Base-by-base conservation (phyloP, 495 filamentous ascomycete genomes). In the Penicillium chermesinum region DNA sequence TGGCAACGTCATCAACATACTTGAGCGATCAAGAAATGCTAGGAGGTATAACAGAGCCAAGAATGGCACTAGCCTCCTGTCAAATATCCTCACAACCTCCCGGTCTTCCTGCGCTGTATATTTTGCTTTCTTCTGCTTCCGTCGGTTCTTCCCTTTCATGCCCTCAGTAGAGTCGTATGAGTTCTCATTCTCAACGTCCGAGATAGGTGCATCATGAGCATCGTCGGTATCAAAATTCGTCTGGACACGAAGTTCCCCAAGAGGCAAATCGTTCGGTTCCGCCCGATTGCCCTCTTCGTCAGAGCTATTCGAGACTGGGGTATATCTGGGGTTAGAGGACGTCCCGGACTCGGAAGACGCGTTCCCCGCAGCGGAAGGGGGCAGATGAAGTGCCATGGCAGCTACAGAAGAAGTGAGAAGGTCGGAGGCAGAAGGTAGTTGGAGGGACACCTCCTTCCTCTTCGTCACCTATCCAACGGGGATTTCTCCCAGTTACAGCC, bases 31-130 rank as follows among this genome's bases (percentile, higher is more conserved):
- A 45, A 91, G 62, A 62, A 93, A 91, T 38, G 80, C 83, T 27
- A 96, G 72, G 71, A 91, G 75, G 60, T 95, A 96, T 17, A 95
- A 71, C 25, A 88, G 54, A 2, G 88, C 87, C 39, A 95, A 70
- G 61, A 94, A 94, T 3, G 87, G 62, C 14, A 95, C 88, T 49
- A 96, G 70, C 43, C 73, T 78, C 47, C 77, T 70, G 63, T 96
- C 89, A 53, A 95, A 81, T 55, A 81, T 86, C 57, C 71, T 77
- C 37, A 89, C 71, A 10, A 96, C 83, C 9, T 74, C 74, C 30
- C 63, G 66, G 59, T 95, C 90, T 59, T 95, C 88, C 27, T 88
- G 81, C 0, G 70, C 66, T 2, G 88, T 91, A 59, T 88, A 95
- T 38, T 61, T 51, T 41, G 35, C 55, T 35, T 37, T 48, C 44